A percentile compares a stretch with the other conserved stretches of the same genome.
These are phyloP conservation scores for Litsea cubeba DNA, from an alignment of 164 flowering plant species.

Conservation along the genomic window DNA sequence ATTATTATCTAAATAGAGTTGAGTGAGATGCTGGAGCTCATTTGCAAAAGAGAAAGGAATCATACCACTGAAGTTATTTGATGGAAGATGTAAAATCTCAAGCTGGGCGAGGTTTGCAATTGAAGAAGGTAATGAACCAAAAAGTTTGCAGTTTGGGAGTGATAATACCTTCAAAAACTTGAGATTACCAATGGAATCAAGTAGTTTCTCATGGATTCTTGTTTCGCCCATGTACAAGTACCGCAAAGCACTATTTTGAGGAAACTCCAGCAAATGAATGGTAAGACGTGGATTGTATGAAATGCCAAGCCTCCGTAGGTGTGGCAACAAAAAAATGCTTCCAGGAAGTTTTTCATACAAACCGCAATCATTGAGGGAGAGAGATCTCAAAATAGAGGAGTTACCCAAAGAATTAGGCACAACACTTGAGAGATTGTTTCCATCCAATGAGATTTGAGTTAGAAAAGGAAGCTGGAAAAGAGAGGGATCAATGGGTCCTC, in stretches of 20 bases:
- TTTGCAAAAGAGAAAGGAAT: not conserved
- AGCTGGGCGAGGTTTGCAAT: not conserved
- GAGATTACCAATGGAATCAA: no score
- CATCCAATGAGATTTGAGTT: conserved; percentile 15
- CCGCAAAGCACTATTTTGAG: no score
- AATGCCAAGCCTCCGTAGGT: not conserved
- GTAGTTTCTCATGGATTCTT: no score
- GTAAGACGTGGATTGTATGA: no score
- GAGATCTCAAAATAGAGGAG: conserved; percentile 24
- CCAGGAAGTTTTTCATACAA: conserved; percentile 27
- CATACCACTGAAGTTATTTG: not conserved
- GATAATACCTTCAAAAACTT: no score
- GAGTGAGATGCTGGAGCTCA: not conserved
- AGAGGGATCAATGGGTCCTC: conserved; percentile 27
- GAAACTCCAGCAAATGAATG: no score
- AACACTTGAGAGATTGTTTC: conserved; percentile 20
- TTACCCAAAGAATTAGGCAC: conserved; percentile 29
- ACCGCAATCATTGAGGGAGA: conserved; percentile 18
- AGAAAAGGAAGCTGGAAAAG: conserved; percentile 18
- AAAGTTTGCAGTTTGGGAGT: no score
- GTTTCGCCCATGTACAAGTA: no score
- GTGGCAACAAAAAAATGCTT: conserved; percentile 19
- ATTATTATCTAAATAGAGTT: not conserved
- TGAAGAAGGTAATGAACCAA: no score
- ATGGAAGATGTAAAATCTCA: not conserved